Base-by-base conservation (phyloP, 345 rosid genomes). In the Nephelium lappaceum region DNA sequence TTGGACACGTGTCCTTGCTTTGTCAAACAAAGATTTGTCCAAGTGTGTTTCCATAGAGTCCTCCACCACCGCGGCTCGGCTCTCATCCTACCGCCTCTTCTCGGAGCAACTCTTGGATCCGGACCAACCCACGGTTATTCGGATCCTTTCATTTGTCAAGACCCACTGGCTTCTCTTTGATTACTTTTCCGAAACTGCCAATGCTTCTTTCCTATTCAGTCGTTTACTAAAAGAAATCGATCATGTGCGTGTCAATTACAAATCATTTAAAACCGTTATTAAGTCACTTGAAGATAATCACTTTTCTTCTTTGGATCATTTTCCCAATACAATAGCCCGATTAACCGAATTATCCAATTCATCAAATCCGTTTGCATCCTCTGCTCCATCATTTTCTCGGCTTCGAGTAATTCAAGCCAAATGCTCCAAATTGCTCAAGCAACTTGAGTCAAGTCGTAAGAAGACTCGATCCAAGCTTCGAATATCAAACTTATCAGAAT, bases 31-130 rank as follows among this genome's bases (percentile, higher is more conserved):
- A 67, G 57, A 53, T 21, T 78, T 85, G 4, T 49, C 55, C 38
- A 71, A 80, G 19, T 84, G 73, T 16, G 74, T 72, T 47, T 82
- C 86, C 0, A 57, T 77, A 12, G 90, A 84, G 31, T 86, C 90
- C 8, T 84, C 91, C 71, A 79, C 94, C 3, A 89, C 95, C 4
- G 89, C 95, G 14, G 92, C 86, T 71, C 94, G 95, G 6, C 97
- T 95, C 61, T 77, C 93, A 7, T 93, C 96, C 4, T 95, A 93
- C 66, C 88, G 97, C 5, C 91, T 95, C 75, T 91, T 91, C 23
- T 89, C 90, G 0, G 91, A 93, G 60, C 82, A 89, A 42, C 94
- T 95, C 31, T 27, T 92, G 72, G 98, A 95, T 57, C 97, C 97
- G 23, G 90, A 88, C 49, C 91, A 88, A 68, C 68, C 85, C 47